phyloP scores from a whole-genome alignment of 2,329 filamentous ascomycete genomes.

The Dichotomopilus funicola region DNA sequence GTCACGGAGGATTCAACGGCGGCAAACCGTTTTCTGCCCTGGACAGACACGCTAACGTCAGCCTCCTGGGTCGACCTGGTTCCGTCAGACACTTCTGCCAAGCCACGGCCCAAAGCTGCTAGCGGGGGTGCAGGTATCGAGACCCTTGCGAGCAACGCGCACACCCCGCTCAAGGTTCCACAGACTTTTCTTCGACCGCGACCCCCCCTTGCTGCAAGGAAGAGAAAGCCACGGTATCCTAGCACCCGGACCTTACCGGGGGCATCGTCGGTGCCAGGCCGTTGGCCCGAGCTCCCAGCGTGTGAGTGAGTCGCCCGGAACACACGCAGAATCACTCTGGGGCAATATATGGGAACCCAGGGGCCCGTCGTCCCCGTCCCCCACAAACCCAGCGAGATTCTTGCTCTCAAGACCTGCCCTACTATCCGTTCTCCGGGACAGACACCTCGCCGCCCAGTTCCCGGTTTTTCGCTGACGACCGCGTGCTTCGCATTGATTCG shows the following conservation, averaged over 20 bases:
- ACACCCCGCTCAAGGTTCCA: constrained; percentile 14
- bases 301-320: constrained; percentile 2
- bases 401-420: constrained; percentile 9
- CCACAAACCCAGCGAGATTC: constrained; percentile 11
- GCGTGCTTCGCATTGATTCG: background rate
- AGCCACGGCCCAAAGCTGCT: constrained; percentile 4
- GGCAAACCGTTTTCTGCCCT: constrained; percentile 7
- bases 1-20: constrained; percentile 5
- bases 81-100: constrained; percentile 8
- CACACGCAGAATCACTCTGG: constrained; percentile 19
- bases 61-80: background rate
- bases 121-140: constrained; percentile 18
- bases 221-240: constrained; percentile 12
- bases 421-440: constrained; percentile 2
- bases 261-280: constrained; percentile 7
- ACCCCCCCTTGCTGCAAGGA: constrained; percentile 11
- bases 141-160: constrained; percentile 7
- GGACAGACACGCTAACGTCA: background rate
- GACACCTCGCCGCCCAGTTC: constrained; percentile 4
- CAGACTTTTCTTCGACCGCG: constrained; percentile 13
- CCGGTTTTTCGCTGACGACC: background rate
- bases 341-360: constrained; percentile 17
- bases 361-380: constrained; percentile 12
- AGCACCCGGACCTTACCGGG: constrained; percentile 12
- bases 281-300: constrained; percentile 5